Evolutionary conservation across 768 basidiomycete species (phyloP).

Genomic region (Pleurotus cornucopiae): DNA sequence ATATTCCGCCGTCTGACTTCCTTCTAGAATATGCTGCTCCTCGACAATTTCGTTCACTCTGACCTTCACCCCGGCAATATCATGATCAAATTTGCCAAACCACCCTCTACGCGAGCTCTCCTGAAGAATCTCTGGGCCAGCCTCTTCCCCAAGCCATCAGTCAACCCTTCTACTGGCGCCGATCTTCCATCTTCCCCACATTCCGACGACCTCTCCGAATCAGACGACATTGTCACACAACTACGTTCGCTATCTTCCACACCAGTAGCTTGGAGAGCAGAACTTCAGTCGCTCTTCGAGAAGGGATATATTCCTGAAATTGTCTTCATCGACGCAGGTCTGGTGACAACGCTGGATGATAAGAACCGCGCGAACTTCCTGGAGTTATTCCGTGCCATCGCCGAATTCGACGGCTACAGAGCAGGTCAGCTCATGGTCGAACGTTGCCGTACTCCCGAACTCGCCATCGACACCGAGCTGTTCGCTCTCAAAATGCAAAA

Average conservation of each 20-base stretch:
- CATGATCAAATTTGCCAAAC: slow-evolving; percentile 95
- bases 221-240: slow-evolving; percentile 62
- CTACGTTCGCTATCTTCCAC: slow-evolving; percentile 58
- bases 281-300: slow-evolving; percentile 55
- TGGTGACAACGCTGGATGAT: slow-evolving; percentile 82
- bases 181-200: slow-evolving; percentile 22
- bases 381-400: slow-evolving; percentile 93
- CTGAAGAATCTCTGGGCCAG: slow-evolving; percentile 55
- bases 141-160: slow-evolving; percentile 34
- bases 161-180: slow-evolving; percentile 17
- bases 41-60: slow-evolving; percentile 97
- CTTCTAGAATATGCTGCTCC: slow-evolving; percentile 87
- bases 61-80: slow-evolving; percentile 94
- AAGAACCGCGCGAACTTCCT: slow-evolving; percentile 90
- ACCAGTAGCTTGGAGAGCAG: slow-evolving; percentile 65
- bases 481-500: slow-evolving; percentile 99
- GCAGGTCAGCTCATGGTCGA: slow-evolving; percentile 95
- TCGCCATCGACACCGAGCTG: slow-evolving; percentile 88
- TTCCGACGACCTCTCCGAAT: slow-evolving; percentile 41
- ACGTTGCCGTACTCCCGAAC: slow-evolving; percentile 86
- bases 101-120: slow-evolving; percentile 63
- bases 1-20: neutral
- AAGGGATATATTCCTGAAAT: slow-evolving; percentile 90
- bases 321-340: slow-evolving; percentile 94
- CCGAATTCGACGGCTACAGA: slow-evolving; percentile 95